Base-by-base conservation (phyloP, 805 yeast genomes). In the Wickerhamiella nectarea region DNA sequence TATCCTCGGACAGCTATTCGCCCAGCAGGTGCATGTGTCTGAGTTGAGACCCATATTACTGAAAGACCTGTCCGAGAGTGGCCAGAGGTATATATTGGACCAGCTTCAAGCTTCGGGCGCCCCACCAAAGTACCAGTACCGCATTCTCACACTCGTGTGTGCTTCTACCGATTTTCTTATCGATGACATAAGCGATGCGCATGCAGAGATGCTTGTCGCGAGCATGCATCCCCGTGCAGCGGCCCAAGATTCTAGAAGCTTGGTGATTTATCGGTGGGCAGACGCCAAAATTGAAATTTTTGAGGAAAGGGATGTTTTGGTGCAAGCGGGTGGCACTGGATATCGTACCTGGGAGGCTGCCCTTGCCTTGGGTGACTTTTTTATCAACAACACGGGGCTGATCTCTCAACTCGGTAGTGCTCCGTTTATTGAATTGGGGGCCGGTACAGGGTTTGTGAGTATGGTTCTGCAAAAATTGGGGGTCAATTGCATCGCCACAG, bases 271-370 rank as follows among this genome's bases (percentile, higher is more conserved):
- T 15, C 43, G 43, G n/a, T 40, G 31, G 17, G 25, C 19, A 5
- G 19, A 34, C 19, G 17, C 3, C 15, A n/a, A 28, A 15, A 36
- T 57, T n/a, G 41, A 20, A 12, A 41, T 56, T 24, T 25, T 31
- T 9, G 64, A 59, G 43, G 47, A 46, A 12, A 46, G 57, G 15
- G 43, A 47, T 22, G 43, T 58, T 9, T 49, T 64, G 18, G 50
- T 58, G 17, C 52, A 52, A 4, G 49, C 43, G n/a, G 94, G 93
- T 4, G 79, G 94, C 1, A 89, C 96, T 0, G 96, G 96, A 0
- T 62, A 76, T 44, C 65, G 96, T 34, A 89, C 96, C 0, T 87
- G 96, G 97, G 95, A 85, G 56, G 96, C 95, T 2, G 80, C 94
- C 0, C 51, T 82, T 6, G 83, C 67, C 43, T 60, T 89, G 6